Evolutionary conservation across 345 rosid genomes (phyloP).

Genomic region (Noccaea bulbosa): DNA sequence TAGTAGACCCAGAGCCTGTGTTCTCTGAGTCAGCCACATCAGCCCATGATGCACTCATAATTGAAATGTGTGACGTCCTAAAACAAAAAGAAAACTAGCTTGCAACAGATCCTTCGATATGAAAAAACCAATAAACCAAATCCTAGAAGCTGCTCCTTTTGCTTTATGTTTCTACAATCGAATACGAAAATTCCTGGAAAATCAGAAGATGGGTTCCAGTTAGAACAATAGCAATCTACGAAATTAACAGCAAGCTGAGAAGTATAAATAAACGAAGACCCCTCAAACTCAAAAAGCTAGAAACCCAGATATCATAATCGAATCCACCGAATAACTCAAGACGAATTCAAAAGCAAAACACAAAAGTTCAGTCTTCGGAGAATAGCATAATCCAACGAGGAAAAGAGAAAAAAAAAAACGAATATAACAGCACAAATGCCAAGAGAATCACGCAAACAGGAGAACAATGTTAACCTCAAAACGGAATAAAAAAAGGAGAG

Average conservation of each 20-base stretch:
- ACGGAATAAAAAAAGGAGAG: neutral
- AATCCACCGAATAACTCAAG: slow-evolving; percentile 19
- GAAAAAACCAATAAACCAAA: neutral
- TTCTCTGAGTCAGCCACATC: slow-evolving; percentile 95
- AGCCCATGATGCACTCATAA: slow-evolving; percentile 92
- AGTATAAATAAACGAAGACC: slow-evolving; percentile 14
- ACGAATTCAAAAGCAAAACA: neutral
- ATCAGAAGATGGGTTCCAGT: slow-evolving; percentile 19
- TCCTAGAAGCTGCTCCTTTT: slow-evolving; percentile 23
- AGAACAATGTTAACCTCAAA: slow-evolving; percentile 38
- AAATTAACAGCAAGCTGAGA: slow-evolving; percentile 16
- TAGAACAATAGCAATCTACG: neutral
- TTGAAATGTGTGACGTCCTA: slow-evolving; percentile 22
- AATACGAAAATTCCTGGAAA: slow-evolving; percentile 25
- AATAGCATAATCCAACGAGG: slow-evolving; percentile 34
- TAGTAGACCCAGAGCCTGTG: slow-evolving; percentile 52
- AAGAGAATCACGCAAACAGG: slow-evolving; percentile 38
- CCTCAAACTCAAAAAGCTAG: slow-evolving; percentile 2
- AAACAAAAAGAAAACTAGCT: slow-evolving; percentile 20
- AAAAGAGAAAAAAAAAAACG: neutral
- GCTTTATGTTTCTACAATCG: neutral
- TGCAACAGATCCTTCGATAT: slow-evolving; percentile 12
- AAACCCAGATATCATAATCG: slow-evolving; percentile 8
- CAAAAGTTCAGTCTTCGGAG: slow-evolving; percentile 25
- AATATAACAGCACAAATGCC: slow-evolving; percentile 27